phyloP scores from a whole-genome alignment of 2,329 filamentous ascomycete species.

The Cadophora sp. region DNA sequence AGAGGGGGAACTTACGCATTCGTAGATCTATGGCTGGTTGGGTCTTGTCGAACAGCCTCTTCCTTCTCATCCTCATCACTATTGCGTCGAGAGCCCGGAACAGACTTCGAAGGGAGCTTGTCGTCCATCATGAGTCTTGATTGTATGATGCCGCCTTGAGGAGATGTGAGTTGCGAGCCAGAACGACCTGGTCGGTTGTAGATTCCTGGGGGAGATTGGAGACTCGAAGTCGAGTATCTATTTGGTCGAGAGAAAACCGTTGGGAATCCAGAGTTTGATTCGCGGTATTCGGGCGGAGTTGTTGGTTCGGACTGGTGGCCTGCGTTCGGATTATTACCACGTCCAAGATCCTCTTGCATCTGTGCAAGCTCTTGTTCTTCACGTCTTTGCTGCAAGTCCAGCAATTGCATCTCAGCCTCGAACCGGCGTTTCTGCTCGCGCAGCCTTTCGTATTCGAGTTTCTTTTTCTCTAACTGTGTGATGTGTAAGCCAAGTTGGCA shows the following conservation, averaged over 20 bases:
- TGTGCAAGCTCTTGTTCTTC: conserved; percentile 85
- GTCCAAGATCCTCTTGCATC: conserved; percentile 79
- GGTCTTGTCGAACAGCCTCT: conserved; percentile 71
- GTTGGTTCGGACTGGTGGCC: conserved; percentile 94
- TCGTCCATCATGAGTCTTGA: conserved; percentile 67
- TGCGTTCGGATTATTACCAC: conserved; percentile 53
- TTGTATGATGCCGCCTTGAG: conserved; percentile 68
- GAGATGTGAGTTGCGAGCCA: conserved; percentile 81
- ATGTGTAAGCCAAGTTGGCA: conserved; percentile 46
- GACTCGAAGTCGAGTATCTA: conserved; percentile 86
- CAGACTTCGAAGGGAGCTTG: conserved; percentile 79
- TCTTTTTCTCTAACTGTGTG: conserved; percentile 87
- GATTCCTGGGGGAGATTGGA: conserved; percentile 80
- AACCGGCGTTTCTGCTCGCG: conserved; percentile 88
- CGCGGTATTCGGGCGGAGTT: conserved; percentile 91
- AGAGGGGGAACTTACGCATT: conserved; percentile 72
- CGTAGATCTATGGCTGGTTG: conserved; percentile 74
- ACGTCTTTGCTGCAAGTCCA: conserved; percentile 83
- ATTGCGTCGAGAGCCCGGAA: conserved; percentile 85
- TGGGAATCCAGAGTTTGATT: conserved; percentile 73
- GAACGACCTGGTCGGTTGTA: conserved; percentile 77
- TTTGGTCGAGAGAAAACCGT: conserved; percentile 84
- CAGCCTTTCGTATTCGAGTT: conserved; percentile 88
- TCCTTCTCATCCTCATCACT: conserved; percentile 92
- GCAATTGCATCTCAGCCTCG: conserved; percentile 88